phyloP scores from a whole-genome alignment of 148 eudicot species.

The Fallopia convolvulus region DNA sequence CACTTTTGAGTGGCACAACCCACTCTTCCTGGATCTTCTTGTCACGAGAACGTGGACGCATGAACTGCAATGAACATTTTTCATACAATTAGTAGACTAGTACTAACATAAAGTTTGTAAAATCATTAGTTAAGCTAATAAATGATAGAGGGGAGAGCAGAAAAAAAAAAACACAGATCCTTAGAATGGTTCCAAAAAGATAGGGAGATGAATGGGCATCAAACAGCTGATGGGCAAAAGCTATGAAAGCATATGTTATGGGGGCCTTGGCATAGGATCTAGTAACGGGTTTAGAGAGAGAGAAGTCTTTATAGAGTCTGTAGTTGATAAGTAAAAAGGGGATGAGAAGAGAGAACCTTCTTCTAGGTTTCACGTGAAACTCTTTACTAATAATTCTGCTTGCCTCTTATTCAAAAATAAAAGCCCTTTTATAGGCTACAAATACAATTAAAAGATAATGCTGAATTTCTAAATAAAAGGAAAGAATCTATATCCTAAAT shows the following conservation, averaged over 20 bases:
- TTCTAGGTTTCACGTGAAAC: no score
- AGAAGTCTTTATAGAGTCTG: neutral
- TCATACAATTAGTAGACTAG: neutral
- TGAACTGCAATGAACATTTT: slow-evolving; percentile 45
- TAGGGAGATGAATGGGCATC: neutral
- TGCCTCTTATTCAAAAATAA: no score
- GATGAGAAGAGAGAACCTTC: no score
- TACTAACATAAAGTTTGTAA: neutral
- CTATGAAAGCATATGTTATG: neutral
- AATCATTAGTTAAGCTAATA: neutral
- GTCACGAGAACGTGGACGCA: slow-evolving; percentile 80
- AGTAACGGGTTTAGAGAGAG: neutral
- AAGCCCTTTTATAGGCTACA: no score
- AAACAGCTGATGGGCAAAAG: neutral
- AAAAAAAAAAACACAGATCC: neutral
- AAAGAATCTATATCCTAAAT: no score
- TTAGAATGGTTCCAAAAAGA: neutral
- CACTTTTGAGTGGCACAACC: slow-evolving; percentile 65
- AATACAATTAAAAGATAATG: no score
- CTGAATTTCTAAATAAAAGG: no score
- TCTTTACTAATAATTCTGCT: no score
- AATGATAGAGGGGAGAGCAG: neutral
- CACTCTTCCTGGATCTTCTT: slow-evolving; percentile 89
- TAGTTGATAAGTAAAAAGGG: no score
- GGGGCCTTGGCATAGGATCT: neutral